Conservation (phyloP, 257 asterid genomes). For the Solanum pennellii region DNA sequence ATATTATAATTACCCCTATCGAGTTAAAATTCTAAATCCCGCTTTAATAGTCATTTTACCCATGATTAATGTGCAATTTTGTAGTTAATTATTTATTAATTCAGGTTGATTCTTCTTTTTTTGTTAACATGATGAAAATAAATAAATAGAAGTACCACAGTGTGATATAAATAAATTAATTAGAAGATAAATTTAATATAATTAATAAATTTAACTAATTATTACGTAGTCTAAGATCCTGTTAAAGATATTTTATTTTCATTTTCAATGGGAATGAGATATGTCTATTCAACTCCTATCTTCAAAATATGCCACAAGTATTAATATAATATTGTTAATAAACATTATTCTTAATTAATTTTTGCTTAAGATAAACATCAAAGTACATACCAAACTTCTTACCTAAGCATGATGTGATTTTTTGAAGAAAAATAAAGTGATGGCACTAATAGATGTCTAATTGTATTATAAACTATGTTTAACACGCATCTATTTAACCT, state of each 20-base stretch:
- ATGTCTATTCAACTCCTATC: background rate
- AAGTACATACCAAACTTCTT: background rate
- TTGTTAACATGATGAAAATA: background rate
- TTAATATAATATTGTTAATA: background rate
- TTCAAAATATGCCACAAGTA: background rate
- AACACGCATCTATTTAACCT: background rate
- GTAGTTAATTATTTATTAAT: background rate
- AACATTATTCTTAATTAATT: background rate
- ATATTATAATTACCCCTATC: background rate
- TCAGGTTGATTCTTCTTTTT: background rate
- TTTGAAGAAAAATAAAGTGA: background rate
- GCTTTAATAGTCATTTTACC: background rate
- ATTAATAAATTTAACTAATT: background rate
- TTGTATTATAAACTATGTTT: background rate
- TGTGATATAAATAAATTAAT: background rate
- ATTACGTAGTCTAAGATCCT: background rate
- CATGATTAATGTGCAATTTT: background rate
- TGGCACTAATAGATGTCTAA: background rate
- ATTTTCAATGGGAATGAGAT: background rate
- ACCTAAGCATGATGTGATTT: background rate
- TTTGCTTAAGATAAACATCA: background rate
- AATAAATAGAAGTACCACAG: no score
- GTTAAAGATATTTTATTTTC: background rate
- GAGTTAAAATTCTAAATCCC: background rate
- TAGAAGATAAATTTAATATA: background rate